phyloP scores from a whole-genome alignment of 2,329 filamentous ascomycete species.

The Diaporthe eres region DNA sequence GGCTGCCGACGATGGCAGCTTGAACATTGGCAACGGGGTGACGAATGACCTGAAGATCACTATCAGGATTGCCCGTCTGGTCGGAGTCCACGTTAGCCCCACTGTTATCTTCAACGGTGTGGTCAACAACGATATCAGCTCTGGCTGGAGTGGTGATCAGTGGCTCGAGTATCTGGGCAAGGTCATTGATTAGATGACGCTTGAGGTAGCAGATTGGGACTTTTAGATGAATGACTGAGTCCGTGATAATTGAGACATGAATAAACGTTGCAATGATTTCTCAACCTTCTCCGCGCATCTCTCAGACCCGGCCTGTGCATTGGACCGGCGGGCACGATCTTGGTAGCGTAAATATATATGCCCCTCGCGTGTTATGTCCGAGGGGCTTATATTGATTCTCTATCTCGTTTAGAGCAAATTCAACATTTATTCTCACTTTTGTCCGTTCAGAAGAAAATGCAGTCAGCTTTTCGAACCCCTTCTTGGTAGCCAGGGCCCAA shows the following conservation, averaged over 20 bases:
- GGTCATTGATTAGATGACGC: slow-evolving; percentile 58
- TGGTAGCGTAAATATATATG: not conserved
- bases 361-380: no score
- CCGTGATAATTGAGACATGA: not conserved
- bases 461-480: not conserved
- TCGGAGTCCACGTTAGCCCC: slow-evolving; percentile 91
- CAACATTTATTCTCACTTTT: no score
- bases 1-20: slow-evolving; percentile 73
- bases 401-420: no score
- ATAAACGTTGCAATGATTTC: not conserved
- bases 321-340: not conserved
- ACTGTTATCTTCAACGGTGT: slow-evolving; percentile 92
- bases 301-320: not conserved
- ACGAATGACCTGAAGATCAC: slow-evolving; percentile 89
- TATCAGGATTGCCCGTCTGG: slow-evolving; percentile 83
- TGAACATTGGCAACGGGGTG: slow-evolving; percentile 86
- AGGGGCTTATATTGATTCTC: not conserved
- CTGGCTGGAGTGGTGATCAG: slow-evolving; percentile 82
- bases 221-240: not conserved
- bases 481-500: not conserved
- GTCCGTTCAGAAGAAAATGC: no score
- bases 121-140: slow-evolving; percentile 83
- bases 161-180: slow-evolving; percentile 87
- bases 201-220: not conserved
- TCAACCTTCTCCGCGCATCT: no score